A percentile compares a stretch with the other conserved stretches of the same genome.
phyloP scores from a whole-genome alignment of 1,139 yeast species.

The Kodamaea plutei region DNA sequence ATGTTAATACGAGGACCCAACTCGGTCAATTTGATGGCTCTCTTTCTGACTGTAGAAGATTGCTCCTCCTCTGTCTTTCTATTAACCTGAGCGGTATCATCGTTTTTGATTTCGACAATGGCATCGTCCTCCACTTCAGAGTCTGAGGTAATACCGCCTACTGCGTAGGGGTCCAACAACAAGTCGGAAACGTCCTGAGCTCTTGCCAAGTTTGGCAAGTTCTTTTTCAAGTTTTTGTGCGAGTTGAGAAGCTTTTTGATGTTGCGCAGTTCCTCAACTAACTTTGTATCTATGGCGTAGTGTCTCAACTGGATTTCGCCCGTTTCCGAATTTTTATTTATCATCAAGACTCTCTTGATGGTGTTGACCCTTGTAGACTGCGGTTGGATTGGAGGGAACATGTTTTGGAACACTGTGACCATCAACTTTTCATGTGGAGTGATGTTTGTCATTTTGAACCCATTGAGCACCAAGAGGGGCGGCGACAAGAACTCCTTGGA shows the following conservation, averaged over 20 bases:
- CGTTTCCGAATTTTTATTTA: constrained; percentile 67
- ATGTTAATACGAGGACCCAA: constrained; percentile 87
- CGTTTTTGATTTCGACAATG: constrained; percentile 67
- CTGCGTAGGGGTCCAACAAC: constrained; percentile 76
- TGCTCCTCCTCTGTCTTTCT: constrained; percentile 16
- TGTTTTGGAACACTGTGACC: constrained; percentile 88
- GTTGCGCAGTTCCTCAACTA: constrained; percentile 78
- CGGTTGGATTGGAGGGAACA: constrained; percentile 93
- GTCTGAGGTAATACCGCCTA: constrained; percentile 80
- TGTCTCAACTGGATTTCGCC: constrained; percentile 83
- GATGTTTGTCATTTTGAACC: constrained; percentile 60
- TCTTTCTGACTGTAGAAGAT: constrained; percentile 50
- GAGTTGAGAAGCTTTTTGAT: constrained; percentile 73
- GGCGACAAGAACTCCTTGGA: constrained; percentile 67
- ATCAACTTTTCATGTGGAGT: constrained; percentile 72
- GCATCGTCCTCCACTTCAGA: constrained; percentile 92
- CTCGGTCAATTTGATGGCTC: constrained; percentile 90
- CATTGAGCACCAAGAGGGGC: constrained; percentile 88
- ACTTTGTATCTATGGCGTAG: constrained; percentile 81
- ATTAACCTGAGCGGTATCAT: constrained; percentile 14
- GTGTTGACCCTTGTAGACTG: constrained; percentile 66
- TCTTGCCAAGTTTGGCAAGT: constrained; percentile 67
- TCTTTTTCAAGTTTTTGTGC: constrained; percentile 57
- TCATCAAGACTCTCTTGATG: constrained; percentile 80
- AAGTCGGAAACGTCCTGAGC: constrained; percentile 78